Base-by-base conservation (phyloP, 176 grass and related monocot genomes). In the Sorghum bicolor region DNA sequence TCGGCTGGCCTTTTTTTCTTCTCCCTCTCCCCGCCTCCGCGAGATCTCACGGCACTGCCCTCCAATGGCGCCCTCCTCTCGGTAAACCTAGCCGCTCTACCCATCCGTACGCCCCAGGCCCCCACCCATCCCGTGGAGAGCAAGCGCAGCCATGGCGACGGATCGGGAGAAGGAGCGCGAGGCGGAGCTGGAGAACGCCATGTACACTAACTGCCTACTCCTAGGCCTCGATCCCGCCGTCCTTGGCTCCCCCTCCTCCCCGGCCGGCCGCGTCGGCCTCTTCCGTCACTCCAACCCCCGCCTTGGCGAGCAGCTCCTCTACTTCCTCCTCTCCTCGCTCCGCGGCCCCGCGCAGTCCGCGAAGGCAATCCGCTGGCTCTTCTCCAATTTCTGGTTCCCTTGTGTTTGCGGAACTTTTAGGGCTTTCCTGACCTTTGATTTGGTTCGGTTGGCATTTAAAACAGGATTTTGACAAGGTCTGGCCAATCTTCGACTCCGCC, bases 121-220 rank as follows among this genome's bases (percentile, higher is more conserved):
- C 48, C 17, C 17, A 55, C 50, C 19, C 6, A 24, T 20, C 22
- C 39, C 28, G 2, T 13, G 30, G 76, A 72, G 15, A 77, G 75
- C 45, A 48, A 24, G 55, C n/a, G 45, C 53, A 52, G 55, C 73
- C 68, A 99, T 99, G 97, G 90, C 97, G 24, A 96, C 93, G 70
- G 97, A 99, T 89, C 84, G 97, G 81, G 97, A 99, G 88, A 99
- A 91, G 86, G 97, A 99, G 93, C 80, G 97, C 79, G 97, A 99
- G 84, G 93, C 97, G 71, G 97, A 99, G 91, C 91, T 99, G 72
- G 97, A 99, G 93, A 89, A 88, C 84, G 97, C 97, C 65, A 99
- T 99, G 97, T 99, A 99, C 84, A 99, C 97, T 32, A 99, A 99
- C 67, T 99, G 97, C 88, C 90, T 99, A 52, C 93, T 99, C 67